Percentiles rank a stretch among this genome's conserved stretches.
Evolutionary conservation across 805 yeast species (phyloP).

Genomic region (Dipodascus geniculatus): DNA sequence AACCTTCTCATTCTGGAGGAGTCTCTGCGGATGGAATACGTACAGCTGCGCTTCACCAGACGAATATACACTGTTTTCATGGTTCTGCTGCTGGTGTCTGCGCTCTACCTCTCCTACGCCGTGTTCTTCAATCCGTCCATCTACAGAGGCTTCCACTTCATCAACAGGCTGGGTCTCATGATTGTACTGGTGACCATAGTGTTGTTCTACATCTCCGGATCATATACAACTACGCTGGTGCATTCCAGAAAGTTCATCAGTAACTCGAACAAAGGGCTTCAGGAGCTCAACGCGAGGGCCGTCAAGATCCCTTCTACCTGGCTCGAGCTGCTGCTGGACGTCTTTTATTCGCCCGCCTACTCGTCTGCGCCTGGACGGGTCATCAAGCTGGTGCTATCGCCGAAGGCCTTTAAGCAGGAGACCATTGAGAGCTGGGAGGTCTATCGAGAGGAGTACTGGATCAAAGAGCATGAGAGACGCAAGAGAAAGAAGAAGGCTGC

Average conservation of each 20-base stretch:
- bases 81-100: constrained; percentile 17
- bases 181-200: constrained; percentile 56
- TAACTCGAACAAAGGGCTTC: constrained; percentile 78
- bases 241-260: constrained; percentile 68
- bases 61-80: constrained; percentile 47
- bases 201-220: constrained; percentile 79
- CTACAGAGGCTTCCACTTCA: constrained; percentile 24
- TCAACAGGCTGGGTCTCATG: constrained; percentile 36
- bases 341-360: constrained; percentile 20
- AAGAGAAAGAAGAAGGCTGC: constrained; percentile 4
- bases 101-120: constrained; percentile 22
- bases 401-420: constrained; percentile 72
- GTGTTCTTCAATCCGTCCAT: constrained; percentile 25
- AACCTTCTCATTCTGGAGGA: constrained; percentile 80
- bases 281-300: constrained; percentile 69
- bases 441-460: constrained; percentile 90
- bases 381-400: constrained; percentile 69
- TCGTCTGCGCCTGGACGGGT: constrained; percentile 43
- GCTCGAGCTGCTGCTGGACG: constrained; percentile 19
- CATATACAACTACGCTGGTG: constrained; percentile 74
- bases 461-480: constrained; percentile 44
- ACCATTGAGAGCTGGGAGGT: constrained; percentile 91
- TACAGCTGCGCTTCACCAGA: constrained; percentile 56
- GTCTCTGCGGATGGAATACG: constrained; percentile 67
- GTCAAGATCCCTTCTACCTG: constrained; percentile 29